Percentiles rank a stretch among this genome's conserved stretches.
These are phyloP conservation scores for Athelia sp. DNA, from an alignment of 1,284 basidiomycete species.

Conservation along the genomic window DNA sequence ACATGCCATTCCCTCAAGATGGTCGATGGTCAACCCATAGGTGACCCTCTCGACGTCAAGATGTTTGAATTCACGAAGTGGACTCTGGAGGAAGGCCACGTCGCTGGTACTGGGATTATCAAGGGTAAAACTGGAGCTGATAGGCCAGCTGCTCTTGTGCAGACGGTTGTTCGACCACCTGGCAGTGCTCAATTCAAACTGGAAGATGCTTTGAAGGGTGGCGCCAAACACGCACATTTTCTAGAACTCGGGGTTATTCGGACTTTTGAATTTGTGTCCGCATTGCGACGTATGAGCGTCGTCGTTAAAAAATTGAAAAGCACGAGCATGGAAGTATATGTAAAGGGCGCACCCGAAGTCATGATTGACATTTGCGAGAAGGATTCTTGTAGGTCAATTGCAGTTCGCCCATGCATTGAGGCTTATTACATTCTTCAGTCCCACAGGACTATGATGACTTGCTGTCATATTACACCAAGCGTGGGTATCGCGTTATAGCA, in stretches of 20 bases:
- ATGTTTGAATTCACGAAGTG: conserved; percentile 98
- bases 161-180: conserved; percentile 94
- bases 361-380: conserved; percentile 94
- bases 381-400: conserved; percentile 66
- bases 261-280: conserved; percentile 95
- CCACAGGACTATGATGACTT: conserved; percentile 97
- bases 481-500: conserved; percentile 97
- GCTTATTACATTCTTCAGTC: conserved; percentile 44
- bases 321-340: conserved; percentile 94
- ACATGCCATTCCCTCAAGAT: conserved; percentile 97
- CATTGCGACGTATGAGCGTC: conserved; percentile 94
- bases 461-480: conserved; percentile 94
- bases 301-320: conserved; percentile 95
- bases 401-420: conserved; percentile 5
- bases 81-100: conserved; percentile 90
- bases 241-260: conserved; percentile 95
- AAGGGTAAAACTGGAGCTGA: conserved; percentile 60
- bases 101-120: conserved; percentile 64
- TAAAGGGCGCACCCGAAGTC: conserved; percentile 98
- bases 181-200: conserved; percentile 86
- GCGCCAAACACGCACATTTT: conserved; percentile 87
- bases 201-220: conserved; percentile 88
- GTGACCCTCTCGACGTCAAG: conserved; percentile 95
- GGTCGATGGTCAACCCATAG: conserved; percentile 85
- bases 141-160: conserved; percentile 88